Percentiles rank a stretch among this genome's conserved stretches.
Conservation (phyloP, 768 basidiomycete species). For the Dentipellis sp. region DNA sequence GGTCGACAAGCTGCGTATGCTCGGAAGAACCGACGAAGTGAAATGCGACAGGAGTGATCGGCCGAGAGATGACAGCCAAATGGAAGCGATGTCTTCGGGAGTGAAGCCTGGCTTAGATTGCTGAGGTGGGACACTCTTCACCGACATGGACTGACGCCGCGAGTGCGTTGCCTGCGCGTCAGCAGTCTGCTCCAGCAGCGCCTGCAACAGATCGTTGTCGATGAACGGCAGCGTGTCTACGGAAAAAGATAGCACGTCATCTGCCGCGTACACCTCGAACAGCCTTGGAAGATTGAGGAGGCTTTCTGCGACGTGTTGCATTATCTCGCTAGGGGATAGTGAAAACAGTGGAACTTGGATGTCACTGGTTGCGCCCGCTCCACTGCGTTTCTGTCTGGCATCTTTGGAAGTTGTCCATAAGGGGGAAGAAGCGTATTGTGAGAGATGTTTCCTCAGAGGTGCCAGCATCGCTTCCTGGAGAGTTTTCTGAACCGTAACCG, state of each 20-base stretch:
- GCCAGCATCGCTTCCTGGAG: conserved; percentile 79
- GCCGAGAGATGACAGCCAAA: conserved; percentile 90
- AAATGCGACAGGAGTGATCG: conserved; percentile 71
- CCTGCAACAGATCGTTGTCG: conserved; percentile 44
- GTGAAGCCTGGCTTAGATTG: conserved; percentile 26
- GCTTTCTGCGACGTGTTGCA: conserved; percentile 89
- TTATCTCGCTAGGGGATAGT: conserved; percentile 79
- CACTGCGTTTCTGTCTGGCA: conserved; percentile 33
- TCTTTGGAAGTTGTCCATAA: conserved; percentile 54
- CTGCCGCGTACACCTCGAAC: conserved; percentile 90
- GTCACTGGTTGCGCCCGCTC: conserved; percentile 31
- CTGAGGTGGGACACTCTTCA: neutral
- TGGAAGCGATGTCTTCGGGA: conserved; percentile 76
- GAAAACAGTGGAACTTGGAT: conserved; percentile 86
- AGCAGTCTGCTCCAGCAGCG: conserved; percentile 30
- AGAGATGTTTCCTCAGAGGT: conserved; percentile 68
- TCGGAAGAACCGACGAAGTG: conserved; percentile 59
- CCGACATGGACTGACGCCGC: conserved; percentile 29
- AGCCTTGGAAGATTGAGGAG: conserved; percentile 85
- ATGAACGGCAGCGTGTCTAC: conserved; percentile 73
- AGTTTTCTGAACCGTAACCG: conserved; percentile 64
- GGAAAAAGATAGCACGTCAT: conserved; percentile 85
- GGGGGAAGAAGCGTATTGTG: conserved; percentile 56
- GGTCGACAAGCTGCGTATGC: conserved; percentile 49
- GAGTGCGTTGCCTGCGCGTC: conserved; percentile 15